These are phyloP conservation scores for Berkeleyomyces rouxiae DNA, from an alignment of 2,329 filamentous ascomycete genomes.

Conservation along the genomic window DNA sequence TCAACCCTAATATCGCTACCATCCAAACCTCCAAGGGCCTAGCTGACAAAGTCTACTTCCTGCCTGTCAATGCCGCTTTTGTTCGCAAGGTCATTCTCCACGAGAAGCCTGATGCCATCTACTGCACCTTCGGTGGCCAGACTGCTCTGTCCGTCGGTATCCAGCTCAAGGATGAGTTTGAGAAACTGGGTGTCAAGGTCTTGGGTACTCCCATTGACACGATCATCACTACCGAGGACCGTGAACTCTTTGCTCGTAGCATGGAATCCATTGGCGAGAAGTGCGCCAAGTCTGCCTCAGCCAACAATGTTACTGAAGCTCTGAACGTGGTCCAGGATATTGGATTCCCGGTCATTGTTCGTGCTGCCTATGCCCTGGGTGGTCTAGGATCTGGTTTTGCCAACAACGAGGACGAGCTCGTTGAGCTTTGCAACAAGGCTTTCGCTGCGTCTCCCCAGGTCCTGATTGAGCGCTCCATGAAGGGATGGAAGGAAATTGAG, in stretches of 20 bases:
- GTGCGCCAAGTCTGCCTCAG: slow-evolving; percentile 92
- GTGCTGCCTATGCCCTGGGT: slow-evolving; percentile 88
- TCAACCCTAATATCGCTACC: slow-evolving; percentile 98
- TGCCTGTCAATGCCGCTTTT: slow-evolving; percentile 91
- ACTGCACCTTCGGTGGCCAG: slow-evolving; percentile 94
- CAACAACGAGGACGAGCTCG: slow-evolving; percentile 65
- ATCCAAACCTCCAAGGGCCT: slow-evolving; percentile 97
- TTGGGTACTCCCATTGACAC: slow-evolving; percentile 94
- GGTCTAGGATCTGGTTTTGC: slow-evolving; percentile 93
- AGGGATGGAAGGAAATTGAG: slow-evolving; percentile 99
- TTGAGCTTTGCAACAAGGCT: slow-evolving; percentile 83
- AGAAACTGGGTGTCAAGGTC: slow-evolving; percentile 78
- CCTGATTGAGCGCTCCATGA: slow-evolving; percentile 95
- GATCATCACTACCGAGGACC: slow-evolving; percentile 96
- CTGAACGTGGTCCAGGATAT: slow-evolving; percentile 78
- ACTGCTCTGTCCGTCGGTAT: slow-evolving; percentile 95
- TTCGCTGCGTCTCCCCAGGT: slow-evolving; percentile 92
- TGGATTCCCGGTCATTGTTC: slow-evolving; percentile 90
- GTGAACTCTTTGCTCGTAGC: slow-evolving; percentile 89
- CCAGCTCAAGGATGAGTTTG: slow-evolving; percentile 93
- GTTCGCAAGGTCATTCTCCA: slow-evolving; percentile 94
- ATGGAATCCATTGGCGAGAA: slow-evolving; percentile 98
- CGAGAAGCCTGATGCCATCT: slow-evolving; percentile 90
- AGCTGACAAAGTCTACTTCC: slow-evolving; percentile 96
- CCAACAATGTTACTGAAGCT: slow-evolving; percentile 74